Base-by-base conservation (phyloP, 371 early-diverging fungal species). In the Mortierella sp. region DNA sequence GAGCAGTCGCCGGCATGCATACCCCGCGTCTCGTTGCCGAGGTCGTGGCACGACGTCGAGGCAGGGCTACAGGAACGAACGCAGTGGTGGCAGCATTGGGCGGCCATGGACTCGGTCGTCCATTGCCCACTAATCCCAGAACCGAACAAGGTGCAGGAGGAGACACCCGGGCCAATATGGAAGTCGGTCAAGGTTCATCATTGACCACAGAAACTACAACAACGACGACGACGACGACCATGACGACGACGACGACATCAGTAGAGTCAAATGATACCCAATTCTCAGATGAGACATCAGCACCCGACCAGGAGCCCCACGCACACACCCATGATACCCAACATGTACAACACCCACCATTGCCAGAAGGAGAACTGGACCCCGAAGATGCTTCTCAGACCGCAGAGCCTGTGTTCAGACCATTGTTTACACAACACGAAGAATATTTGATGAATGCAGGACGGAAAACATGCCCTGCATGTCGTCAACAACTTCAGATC, bases 401-500 rank as follows among this genome's bases (percentile, higher is more conserved):
- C 0, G 72, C 77, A 45, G 77, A 72, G 18, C 77, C 77, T 0
- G 77, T 68, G 7, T 65, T 76, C 7, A 72, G 56, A 7, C 80
- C 80, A 3, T n/a, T 72, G 28, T 66, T 79, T 56, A 64, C 77
- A 16, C 72, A 69, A 43, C 70, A 68, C 15, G 66, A 72, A 12
- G 80, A 73, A 19, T 72, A 73, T 29, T 62, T 52, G 45, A 25
- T 28, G 14, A 73, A 79, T 30, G 80, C 70, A 1, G 73, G 80
- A 7, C 73, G 73, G 43, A 68, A 79, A 50, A 79, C 80, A 1
- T 79, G 80, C 21, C 80, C 80, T 0, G 80, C 73, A 11, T 79
- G 80, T 37, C 73, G 80, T 37, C 80, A 79, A 30, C 72, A 69
- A n/a, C 55, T 79, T 44, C 60, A 73, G 1, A 63, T 79, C 57